These are phyloP conservation scores for Trichoderma atrobrunneum DNA, from an alignment of 2,329 filamentous ascomycete genomes.

Conservation along the genomic window DNA sequence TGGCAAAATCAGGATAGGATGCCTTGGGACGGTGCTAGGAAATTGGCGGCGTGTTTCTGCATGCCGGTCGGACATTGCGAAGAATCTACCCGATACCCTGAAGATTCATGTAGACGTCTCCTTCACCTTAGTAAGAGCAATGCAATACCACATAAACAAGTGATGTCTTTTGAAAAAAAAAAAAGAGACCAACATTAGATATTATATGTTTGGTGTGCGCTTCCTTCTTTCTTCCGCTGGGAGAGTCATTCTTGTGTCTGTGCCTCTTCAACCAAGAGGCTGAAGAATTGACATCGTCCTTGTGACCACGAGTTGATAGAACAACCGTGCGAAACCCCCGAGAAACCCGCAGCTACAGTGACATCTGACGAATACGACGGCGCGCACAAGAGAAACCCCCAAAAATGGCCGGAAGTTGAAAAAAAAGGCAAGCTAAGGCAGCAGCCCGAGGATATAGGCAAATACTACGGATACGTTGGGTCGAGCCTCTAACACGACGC, in stretches of 20 bases:
- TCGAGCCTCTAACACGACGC: constrained; percentile 1
- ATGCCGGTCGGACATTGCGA: not conserved
- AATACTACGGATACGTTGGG: not conserved
- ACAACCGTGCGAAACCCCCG: not conserved
- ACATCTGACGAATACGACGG: not conserved
- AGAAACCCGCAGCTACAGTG: not conserved
- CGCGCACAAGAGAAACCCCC: not conserved
- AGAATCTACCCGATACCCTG: not conserved
- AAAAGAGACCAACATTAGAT: not conserved
- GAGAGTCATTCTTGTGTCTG: not conserved
- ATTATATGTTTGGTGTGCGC: not conserved
- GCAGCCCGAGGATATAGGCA: not conserved
- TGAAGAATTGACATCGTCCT: not conserved
- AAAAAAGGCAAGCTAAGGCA: not conserved
- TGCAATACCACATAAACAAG: not conserved
- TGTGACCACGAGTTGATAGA: not conserved
- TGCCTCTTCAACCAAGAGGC: not conserved
- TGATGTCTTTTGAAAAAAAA: not conserved
- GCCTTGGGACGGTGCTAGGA: not conserved
- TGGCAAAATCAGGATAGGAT: not conserved
- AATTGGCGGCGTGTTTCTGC: constrained; percentile 3
- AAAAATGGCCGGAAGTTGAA: not conserved
- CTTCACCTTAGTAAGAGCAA: not conserved
- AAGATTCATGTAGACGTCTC: not conserved
- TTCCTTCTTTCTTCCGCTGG: not conserved